phyloP scores from a whole-genome alignment of 345 rosid species.

The Cardiospermum halicacabum region DNA sequence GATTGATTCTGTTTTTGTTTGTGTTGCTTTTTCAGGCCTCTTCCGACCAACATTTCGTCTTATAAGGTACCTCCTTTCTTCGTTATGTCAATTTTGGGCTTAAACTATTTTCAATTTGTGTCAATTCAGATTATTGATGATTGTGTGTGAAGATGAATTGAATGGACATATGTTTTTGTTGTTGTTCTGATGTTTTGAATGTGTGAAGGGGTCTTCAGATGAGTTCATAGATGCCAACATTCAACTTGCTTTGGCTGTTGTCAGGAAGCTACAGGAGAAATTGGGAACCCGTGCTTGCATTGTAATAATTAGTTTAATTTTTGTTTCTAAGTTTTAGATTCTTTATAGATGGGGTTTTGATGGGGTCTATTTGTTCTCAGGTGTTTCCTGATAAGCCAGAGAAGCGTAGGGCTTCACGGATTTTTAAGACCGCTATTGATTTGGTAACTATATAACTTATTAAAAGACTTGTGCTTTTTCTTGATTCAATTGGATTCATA shows the following conservation, averaged over 20 bases:
- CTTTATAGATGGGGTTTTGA: conserved; percentile 7
- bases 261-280: conserved; percentile 72
- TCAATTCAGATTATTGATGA: neutral
- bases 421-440: conserved; percentile 74
- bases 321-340: conserved; percentile 6
- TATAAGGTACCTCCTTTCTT: conserved; percentile 60
- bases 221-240: conserved; percentile 93
- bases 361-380: conserved; percentile 30
- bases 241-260: conserved; percentile 73
- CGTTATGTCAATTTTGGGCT: neutral
- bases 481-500: neutral
- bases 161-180: conserved; percentile 17
- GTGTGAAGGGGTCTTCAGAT: conserved; percentile 91
- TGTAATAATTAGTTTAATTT: conserved; percentile 37
- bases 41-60: conserved; percentile 81
- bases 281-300: conserved; percentile 74
- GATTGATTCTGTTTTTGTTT: neutral
- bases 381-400: conserved; percentile 92
- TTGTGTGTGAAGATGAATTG: conserved; percentile 3
- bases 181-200: conserved; percentile 32
- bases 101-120: neutral
- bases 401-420: conserved; percentile 70
- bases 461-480: conserved; percentile 4
- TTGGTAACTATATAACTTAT: conserved; percentile 37
- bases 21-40: conserved; percentile 47